Evolutionary conservation across 768 basidiomycete species (phyloP), one percentile per base, ranked within the genome.

Genomic region (Leccinum olivaceopallidum): DNA sequence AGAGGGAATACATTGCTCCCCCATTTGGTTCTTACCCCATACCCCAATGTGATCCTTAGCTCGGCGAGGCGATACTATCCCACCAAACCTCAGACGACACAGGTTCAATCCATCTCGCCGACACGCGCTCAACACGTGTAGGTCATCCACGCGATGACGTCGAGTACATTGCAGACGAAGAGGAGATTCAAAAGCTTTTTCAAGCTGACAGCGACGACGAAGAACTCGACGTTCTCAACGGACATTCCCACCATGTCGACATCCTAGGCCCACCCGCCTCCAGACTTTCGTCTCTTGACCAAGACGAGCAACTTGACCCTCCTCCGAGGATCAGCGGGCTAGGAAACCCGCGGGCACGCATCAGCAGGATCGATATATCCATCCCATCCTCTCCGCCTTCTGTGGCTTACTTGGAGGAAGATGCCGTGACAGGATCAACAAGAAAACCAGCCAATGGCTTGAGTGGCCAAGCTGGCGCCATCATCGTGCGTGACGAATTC

Each of bases 381-480:
- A 56, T 59, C 53, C 39, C 62, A 26, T 61, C 52, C 47, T 37
- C 55, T 48, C 59, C 61, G 10, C 60, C 53, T 58, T 67, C 30
- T n/a, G 62, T 37, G 6, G 61, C 62, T 10, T 56, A 60, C 44
- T 65, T 55, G 28, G 65, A 61, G 30, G 69, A 53, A 18, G 55
- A 65, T n/a, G 68, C 34, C 71, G 69, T 36, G 69, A 58, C 28
- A 63, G 58, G 56, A 39, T 32, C 52, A 13, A 20, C 37, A 34
- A 59, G 64, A 69, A 53, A 60, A 59, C 28, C 53, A 53, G 65
- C 52, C 52, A 61, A 36, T 60, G 77, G 81, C 28, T 74, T 94
- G 60, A 89, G 90, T 58, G 82, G 89, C 7, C 94, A 94, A 72
- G 92, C 94, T 1, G 95, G 95, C 7, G 88, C 94, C 47, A 94